A percentile compares a stretch with the other conserved stretches of the same genome.
Evolutionary conservation across 2,329 filamentous ascomycete species (phyloP).

Genomic region (Fusarium dlaminii): DNA sequence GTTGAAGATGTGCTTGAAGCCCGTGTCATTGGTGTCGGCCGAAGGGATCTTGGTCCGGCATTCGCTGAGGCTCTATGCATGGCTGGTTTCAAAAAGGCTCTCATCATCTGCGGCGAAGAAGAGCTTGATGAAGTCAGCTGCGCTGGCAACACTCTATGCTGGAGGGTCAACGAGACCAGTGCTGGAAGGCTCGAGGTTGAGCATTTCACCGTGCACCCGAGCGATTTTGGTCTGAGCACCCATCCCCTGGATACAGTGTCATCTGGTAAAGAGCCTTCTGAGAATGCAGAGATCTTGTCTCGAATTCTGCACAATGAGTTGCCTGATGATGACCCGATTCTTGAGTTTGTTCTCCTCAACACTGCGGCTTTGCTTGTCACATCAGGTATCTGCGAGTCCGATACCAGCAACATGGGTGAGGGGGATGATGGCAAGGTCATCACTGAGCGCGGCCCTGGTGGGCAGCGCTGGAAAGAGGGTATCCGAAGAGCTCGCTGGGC

Average conservation of each 20-base stretch:
- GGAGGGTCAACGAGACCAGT: conserved; percentile 72
- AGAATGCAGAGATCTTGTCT: conserved; percentile 88
- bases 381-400: conserved; percentile 85
- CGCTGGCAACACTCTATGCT: conserved; percentile 88
- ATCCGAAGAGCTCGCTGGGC: conserved; percentile 88
- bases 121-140: conserved; percentile 96
- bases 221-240: conserved; percentile 84
- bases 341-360: conserved; percentile 95
- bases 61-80: conserved; percentile 87
- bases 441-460: conserved; percentile 83
- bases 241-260: conserved; percentile 83
- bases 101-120: conserved; percentile 93
- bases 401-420: conserved; percentile 79
- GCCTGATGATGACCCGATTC: conserved; percentile 79
- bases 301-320: conserved; percentile 79
- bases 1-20: conserved; percentile 87
- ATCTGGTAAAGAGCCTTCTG: conserved; percentile 82
- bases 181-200: conserved; percentile 66
- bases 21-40: conserved; percentile 90
- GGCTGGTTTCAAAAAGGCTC: conserved; percentile 80
- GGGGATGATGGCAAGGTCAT: conserved; percentile 85
- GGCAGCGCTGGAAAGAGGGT: conserved; percentile 94
- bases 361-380: conserved; percentile 87
- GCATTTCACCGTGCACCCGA: conserved; percentile 79
- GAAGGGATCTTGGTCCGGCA: conserved; percentile 84